phyloP scores from a whole-genome alignment of 371 early-diverging fungal genomes.

The Rhizopus delemar region DNA sequence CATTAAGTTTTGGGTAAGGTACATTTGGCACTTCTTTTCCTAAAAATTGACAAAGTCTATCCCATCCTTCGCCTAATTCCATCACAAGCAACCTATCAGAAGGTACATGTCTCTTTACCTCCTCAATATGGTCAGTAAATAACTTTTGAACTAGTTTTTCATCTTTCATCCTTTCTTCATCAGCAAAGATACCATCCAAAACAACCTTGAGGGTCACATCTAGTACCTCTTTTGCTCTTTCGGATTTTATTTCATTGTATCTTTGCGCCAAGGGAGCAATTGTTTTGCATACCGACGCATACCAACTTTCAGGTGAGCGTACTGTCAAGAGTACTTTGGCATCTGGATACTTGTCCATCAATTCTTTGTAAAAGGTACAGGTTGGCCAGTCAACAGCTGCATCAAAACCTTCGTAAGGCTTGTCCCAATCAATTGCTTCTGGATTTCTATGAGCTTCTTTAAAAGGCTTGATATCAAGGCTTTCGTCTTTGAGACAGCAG shows the following conservation, averaged over 20 bases:
- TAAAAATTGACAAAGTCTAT: conserved; percentile 22
- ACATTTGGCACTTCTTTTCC: conserved; percentile 20
- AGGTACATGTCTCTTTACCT: conserved; percentile 33
- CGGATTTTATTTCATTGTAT: not conserved
- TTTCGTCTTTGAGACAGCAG: conserved; percentile 11
- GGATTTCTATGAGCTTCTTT: conserved; percentile 21
- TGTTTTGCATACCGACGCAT: conserved; percentile 30
- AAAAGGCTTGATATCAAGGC: conserved; percentile 16
- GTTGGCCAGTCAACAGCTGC: conserved; percentile 46
- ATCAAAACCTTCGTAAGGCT: conserved; percentile 24
- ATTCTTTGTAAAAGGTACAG: conserved; percentile 26
- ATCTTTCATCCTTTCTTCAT: conserved; percentile 16
- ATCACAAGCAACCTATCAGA: conserved; percentile 28
- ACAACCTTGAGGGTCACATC: conserved; percentile 5
- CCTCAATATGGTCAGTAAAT: conserved; percentile 30
- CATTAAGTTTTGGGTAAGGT: conserved; percentile 23
- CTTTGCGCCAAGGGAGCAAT: not conserved
- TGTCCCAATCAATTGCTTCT: conserved; percentile 35
- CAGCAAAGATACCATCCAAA: conserved; percentile 23
- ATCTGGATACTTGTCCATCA: conserved; percentile 32
- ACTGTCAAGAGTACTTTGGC: conserved; percentile 41
- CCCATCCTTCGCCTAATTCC: conserved; percentile 40
- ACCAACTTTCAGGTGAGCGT: conserved; percentile 40
- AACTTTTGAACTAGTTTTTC: conserved; percentile 21
- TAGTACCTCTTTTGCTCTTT: not conserved